These are phyloP conservation scores for Picea mariana DNA, from an alignment of 83 land plant species.

Conservation along the genomic window DNA sequence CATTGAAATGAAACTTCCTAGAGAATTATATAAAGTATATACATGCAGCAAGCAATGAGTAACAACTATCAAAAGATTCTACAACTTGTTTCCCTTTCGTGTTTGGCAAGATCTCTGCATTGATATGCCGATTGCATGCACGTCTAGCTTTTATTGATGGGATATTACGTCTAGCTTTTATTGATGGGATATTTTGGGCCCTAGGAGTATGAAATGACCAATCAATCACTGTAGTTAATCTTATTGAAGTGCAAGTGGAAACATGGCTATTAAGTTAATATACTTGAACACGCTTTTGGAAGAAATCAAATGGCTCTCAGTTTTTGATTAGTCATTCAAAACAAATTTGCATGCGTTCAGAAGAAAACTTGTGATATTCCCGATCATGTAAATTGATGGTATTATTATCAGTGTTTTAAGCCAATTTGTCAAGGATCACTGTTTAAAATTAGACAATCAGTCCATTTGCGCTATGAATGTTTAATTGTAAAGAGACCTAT, in stretches of 20 bases:
- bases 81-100: no score
- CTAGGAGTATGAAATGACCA: no score
- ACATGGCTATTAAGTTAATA: neutral
- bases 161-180: neutral
- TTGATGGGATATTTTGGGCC: neutral
- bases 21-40: neutral
- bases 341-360: no score
- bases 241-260: neutral
- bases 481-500: neutral
- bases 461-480: neutral
- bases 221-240: neutral
- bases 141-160: neutral
- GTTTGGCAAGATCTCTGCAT: no score
- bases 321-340: neutral
- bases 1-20: neutral
- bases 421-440: neutral
- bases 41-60: slow-evolving; percentile 1
- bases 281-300: neutral
- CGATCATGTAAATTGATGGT: neutral
- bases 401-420: neutral
- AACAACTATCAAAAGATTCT: neutral
- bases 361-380: neutral
- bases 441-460: neutral
- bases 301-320: neutral
- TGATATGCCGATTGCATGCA: neutral